Evolutionary conservation across 176 grass and related monocot species (phyloP), one percentile per base, ranked within the genome.

Genomic region (Musa acuminata): DNA sequence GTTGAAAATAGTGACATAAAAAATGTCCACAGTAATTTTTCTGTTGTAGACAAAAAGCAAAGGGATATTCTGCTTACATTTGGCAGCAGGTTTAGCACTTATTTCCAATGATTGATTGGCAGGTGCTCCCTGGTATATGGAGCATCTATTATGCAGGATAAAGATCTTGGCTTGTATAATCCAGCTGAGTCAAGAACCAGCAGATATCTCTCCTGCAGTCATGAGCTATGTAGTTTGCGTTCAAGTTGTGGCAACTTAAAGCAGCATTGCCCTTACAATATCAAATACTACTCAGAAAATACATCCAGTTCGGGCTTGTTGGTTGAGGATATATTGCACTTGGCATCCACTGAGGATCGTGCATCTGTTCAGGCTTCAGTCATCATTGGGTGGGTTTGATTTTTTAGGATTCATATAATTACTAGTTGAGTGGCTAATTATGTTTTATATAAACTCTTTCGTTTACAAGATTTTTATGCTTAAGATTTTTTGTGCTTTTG

Each of bases 71-170:
- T 73, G 75, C 74, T 84, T 71, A 75, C 13, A 83, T 83, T 72
- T 78, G 74, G 35, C 85, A 88, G 89, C 87, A 88, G 83, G 78
- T 83, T 96, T 88, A 85, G 81, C 80, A 81, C 93, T 96, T 96
- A 96, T 92, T 92, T 88, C 87, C 77, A 79, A 78, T 91, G 85
- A 99, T 99, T 94, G 95, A 99, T 99, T 91, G 78, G 83, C 95
- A 94, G 95, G 91, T 91, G 95, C 88, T 94, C 88, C 85, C 75
- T 86, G 64, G 60, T 90, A 83, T 83, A 89, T 87, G 94, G 90
- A 88, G 86, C 86, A 98, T 94, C 86, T 88, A 99, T 99, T 94
- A 80, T 99, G 95, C 91, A 99, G 91, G 95, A 99, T 89, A 91
- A 88, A 89, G 91, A 99, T 82, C 86, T 99, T 3, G 83, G 84